Base-by-base conservation (phyloP, 2,329 filamentous ascomycete species). In the Salinomyces thailandicus region DNA sequence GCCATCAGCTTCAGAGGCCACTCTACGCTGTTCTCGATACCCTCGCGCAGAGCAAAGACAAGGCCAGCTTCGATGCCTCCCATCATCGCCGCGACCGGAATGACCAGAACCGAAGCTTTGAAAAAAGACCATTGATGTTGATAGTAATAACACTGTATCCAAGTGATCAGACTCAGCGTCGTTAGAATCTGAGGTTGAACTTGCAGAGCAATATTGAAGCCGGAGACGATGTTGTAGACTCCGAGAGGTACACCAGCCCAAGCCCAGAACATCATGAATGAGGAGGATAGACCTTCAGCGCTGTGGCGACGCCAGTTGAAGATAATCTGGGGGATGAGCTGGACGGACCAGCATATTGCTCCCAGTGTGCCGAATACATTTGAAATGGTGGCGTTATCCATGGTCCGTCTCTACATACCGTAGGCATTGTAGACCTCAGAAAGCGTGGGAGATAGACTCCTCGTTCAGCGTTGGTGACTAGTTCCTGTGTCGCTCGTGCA, bases 241-340 rank as follows among this genome's bases (percentile, higher is more conserved):
- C 79, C 79, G 0, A 83, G 62, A 0, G 78, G 78, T 0, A 82
- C 72, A 0, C 79, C 79, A 1, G 79, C 79, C 61, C 68, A 73
- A 0, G 76, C 75, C 70, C 79, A 83, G 2, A 81, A 64, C 53
- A 83, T 70, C 77, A 83, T 82, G 78, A 83, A 81, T 0, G 74
- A 73, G 0, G 73, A 69, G 33, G 81, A 77, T 0, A 83, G 63
- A 0, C 78, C 79, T 1, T 65, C 71, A 1, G 77, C 77, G 61
- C 80, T 68, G 53, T 81, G 77, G 1, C 78, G 66, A 4, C 72
- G 68, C 48, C 78, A 75, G 49, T 84, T 84, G 49, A 81, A 71
- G 20, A 77, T 55, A 33, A 83, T 81, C 52, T 84, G 79, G 0
- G 79, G 79, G 17, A 83, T 70, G 17, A 83, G 63, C 69, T 82